Evolutionary conservation across 2,329 filamentous ascomycete genomes (phyloP), one percentile per base, ranked within the genome.

Genomic region (Whalleya microplaca): DNA sequence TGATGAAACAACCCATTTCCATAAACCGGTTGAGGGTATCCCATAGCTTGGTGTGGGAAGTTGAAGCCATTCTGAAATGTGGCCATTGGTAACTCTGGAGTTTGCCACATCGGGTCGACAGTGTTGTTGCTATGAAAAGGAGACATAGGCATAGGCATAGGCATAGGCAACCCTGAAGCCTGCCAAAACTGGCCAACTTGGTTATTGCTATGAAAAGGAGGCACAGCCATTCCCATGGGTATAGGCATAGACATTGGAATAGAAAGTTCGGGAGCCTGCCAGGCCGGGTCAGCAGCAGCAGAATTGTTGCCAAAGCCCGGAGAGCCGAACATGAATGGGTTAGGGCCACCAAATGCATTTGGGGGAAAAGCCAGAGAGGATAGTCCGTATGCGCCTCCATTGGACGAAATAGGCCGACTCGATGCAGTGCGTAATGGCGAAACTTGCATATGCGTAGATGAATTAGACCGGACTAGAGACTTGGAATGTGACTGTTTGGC

Each of bases 221-320:
- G 32, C 5, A 37, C 14, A 14, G 10, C 3, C 32, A 37, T 29
- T 6, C n/a, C n/a, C n/a, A n/a, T n/a, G n/a, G n/a, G n/a, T n/a
- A n/a, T n/a, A 29, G 12, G 27, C 27, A 29, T 29, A 29, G 27
- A 12, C 27, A 29, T 29, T 6, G 27, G 27, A 12, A 29, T 37
- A 16, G 32, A 67, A 7, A 77, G 60, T 4, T 73, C 72, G 1
- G 77, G 76, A 0, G 66, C 66, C 21, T 68, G 68, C 77, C 77
- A 79, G 0, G 67, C 59, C 2, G 76, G 72, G 48, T 79, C 76
- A 19, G 68, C 51, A 9, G 62, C 42, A 19, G 68, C 51, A 9
- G 62, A 42, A 21, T 53, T 48, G 12, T 62, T 59, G 12, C 62
- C 53, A 19, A 64, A 59, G 9, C 56, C 20, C 2, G 61, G 58